Base-by-base conservation (phyloP, 768 basidiomycete genomes). In the Boletus reticulatus region DNA sequence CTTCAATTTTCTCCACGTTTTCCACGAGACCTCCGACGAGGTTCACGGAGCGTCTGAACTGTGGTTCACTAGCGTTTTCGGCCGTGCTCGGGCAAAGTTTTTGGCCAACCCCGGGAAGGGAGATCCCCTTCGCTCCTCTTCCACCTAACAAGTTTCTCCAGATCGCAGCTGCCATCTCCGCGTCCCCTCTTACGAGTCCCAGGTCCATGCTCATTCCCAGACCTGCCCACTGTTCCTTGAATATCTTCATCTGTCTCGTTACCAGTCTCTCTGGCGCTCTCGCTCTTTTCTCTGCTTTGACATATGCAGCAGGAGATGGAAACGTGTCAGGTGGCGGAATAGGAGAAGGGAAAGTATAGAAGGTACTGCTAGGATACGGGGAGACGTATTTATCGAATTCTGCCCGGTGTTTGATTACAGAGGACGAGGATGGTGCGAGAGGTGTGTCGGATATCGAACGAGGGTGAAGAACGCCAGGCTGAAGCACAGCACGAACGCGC, bases 131-230 rank as follows among this genome's bases (percentile, higher is more conserved):
- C 10, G 89, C 89, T 6, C 93, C 94, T 13, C 92, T 80, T 1
- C 84, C 90, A 9, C 89, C 93, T 39, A 97, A 85, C 37, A 97
- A 65, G 69, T 98, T 97, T 47, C 96, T 78, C 96, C 96, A 98
- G 0, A 97, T 74, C 1, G 92, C 89, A 14, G 77, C 88, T 1
- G 95, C 92, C 72, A 98, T 78, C 59, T 94, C 90, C 56, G 82
- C 77, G 68, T 98, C 95, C 22, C 85, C 84, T 44, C 77, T 79
- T 6, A 87, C 80, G 32, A 95, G 78, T 1, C 83, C 89, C 14
- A 94, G 73, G 69, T 97, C 94, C 63, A 94, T 80, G 3, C 87
- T 80, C 60, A 94, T 76, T 17, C 84, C 83, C 60, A 93, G 76
- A 2, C 95, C 95, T 6, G 84, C 81, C 89, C 90, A 94, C 67